A percentile compares a stretch with the other conserved stretches of the same genome.
phyloP scores from a whole-genome alignment of 73 alveolate species.

The Paramecium tetraurelia region DNA sequence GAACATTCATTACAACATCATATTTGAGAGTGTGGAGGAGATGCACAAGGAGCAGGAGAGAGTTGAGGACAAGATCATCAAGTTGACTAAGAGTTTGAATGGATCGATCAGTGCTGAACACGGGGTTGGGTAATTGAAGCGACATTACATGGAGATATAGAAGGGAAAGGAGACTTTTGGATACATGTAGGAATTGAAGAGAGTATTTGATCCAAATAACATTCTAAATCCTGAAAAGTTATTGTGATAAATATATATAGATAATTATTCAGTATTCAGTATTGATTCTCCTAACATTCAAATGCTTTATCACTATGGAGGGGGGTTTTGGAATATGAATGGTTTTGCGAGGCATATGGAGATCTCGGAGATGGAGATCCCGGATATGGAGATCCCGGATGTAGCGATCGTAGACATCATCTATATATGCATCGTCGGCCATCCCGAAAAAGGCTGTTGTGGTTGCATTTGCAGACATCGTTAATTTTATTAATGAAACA shows the following conservation, averaged over 20 bases:
- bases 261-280: background rate
- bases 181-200: background rate
- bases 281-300: background rate
- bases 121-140: constrained; percentile 41
- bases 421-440: background rate
- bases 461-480: constrained; percentile 51
- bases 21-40: constrained; percentile 45
- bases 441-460: constrained; percentile 43
- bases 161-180: background rate
- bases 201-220: constrained; percentile 25
- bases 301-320: background rate
- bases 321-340: background rate
- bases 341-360: background rate
- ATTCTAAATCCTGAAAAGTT: constrained; percentile 44
- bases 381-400: background rate
- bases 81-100: background rate
- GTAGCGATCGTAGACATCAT: constrained; percentile 16
- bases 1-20: constrained; percentile 49
- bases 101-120: constrained; percentile 61
- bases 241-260: background rate
- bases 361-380: constrained; percentile 1
- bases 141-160: background rate
- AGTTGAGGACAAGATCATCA: constrained; percentile 1
- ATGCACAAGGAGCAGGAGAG: background rate
- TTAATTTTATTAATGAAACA: constrained; percentile 23